Evolutionary conservation across 1,139 yeast genomes (phyloP).

Genomic region (Geotrichum europaeum): DNA sequence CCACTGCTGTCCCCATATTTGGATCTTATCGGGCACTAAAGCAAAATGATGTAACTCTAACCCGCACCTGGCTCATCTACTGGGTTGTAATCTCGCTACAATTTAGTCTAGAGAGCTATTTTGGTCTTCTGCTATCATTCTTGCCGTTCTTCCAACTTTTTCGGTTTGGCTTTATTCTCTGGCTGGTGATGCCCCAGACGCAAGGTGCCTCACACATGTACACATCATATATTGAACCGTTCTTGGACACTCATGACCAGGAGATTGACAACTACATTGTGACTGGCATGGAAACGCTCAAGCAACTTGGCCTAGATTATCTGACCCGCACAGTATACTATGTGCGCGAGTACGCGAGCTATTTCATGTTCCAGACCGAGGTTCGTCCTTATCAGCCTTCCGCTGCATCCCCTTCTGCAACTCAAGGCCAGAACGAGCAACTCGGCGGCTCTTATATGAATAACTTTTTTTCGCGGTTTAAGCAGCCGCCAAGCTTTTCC

Average conservation of each 20-base stretch:
- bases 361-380: conserved; percentile 11
- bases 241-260: conserved; percentile 30
- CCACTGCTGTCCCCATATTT: conserved; percentile 50
- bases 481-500: conserved; percentile 15
- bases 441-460: conserved; percentile 12
- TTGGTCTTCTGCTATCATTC: conserved; percentile 38
- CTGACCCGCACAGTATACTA: conserved; percentile 15
- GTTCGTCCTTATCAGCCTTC: conserved; percentile 10
- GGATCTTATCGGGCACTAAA: conserved; percentile 54
- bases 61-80: conserved; percentile 58
- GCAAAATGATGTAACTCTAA: conserved; percentile 40
- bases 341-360: conserved; percentile 12
- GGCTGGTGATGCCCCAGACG: conserved; percentile 51
- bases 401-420: not conserved
- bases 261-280: conserved; percentile 29
- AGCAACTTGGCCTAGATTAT: conserved; percentile 26
- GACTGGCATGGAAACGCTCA: conserved; percentile 23
- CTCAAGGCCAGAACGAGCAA: not conserved
- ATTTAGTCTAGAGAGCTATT: conserved; percentile 39
- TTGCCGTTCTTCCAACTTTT: conserved; percentile 47
- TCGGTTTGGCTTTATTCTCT: conserved; percentile 40
- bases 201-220: conserved; percentile 37
- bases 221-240: conserved; percentile 32
- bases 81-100: conserved; percentile 51
- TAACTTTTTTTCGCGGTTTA: conserved; percentile 15